Base-by-base conservation (phyloP, 768 basidiomycete species). In the Calocybe cyanea region DNA sequence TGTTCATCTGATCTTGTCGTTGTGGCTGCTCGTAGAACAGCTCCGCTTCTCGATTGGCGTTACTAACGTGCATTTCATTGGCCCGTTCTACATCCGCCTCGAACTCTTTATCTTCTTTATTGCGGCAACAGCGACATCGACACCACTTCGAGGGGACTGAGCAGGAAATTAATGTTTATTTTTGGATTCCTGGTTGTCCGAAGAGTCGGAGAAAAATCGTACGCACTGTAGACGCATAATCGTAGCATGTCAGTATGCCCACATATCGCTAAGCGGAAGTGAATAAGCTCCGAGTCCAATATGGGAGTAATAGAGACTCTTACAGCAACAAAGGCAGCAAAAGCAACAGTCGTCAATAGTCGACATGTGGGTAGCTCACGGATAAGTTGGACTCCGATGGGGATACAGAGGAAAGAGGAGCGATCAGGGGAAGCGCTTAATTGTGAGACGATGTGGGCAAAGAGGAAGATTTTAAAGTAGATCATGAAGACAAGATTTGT, bases 121-220 rank as follows among this genome's bases (percentile, higher is more conserved):
- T 46, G n/a, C 43, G 8, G 30, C 13, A 17, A 19, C 17, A n/a
- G 11, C 33, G 20, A n/a, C 32, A 43, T 20, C 18, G 37, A 28
- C 48, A 53, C 52, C 52, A 53, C n/a, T 43, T 49, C 2, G 52
- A 49, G n/a, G 52, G 52, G 14, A 53, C 52, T 53, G 10, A n/a
- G n/a, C n/a, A n/a, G n/a, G n/a, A n/a, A n/a, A n/a, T n/a, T n/a
- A n/a, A n/a, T n/a, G n/a, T n/a, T n/a, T n/a, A n/a, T n/a, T n/a
- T n/a, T n/a, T n/a, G n/a, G n/a, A n/a, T n/a, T n/a, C n/a, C n/a
- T n/a, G n/a, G n/a, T n/a, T n/a, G n/a, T n/a, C n/a, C n/a, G n/a
- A n/a, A n/a, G n/a, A n/a, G n/a, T n/a, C n/a, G n/a, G n/a, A n/a
- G n/a, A n/a, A n/a, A n/a, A n/a, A n/a, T n/a, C n/a, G n/a, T n/a